Percentiles rank a stretch among this genome's conserved stretches.
phyloP scores from a whole-genome alignment of 768 basidiomycete genomes.

The Phallus indusiatus region DNA sequence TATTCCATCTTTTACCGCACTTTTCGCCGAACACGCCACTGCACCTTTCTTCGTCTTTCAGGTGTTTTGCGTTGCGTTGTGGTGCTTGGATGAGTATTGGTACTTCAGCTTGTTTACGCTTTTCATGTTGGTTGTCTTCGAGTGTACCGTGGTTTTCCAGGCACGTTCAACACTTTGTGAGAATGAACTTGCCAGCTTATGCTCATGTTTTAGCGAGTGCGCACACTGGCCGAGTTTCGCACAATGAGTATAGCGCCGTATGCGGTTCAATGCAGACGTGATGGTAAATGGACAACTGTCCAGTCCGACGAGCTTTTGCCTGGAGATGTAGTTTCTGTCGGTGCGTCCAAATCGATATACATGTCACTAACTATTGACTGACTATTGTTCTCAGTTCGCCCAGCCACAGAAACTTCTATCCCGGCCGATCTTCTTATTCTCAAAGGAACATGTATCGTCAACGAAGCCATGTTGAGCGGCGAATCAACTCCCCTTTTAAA shows the following conservation, averaged over 20 bases:
- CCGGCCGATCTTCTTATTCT: constrained; percentile 93
- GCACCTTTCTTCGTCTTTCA: constrained; percentile 99
- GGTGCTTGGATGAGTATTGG: constrained; percentile 99
- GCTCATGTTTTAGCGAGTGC: constrained; percentile 54
- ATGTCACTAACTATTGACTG: background rate
- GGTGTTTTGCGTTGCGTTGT: constrained; percentile 92
- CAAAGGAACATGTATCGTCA: constrained; percentile 90
- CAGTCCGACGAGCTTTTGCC: constrained; percentile 85
- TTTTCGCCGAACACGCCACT: constrained; percentile 93
- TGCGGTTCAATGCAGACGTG: constrained; percentile 72
- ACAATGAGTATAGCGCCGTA: constrained; percentile 95
- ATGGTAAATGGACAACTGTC: constrained; percentile 69
- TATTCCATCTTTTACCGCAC: constrained; percentile 84
- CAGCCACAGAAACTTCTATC: constrained; percentile 70
- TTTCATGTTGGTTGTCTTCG: constrained; percentile 97
- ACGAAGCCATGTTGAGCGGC: constrained; percentile 98
- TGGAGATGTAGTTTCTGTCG: constrained; percentile 78
- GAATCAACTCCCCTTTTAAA: constrained; percentile 97
- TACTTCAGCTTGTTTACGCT: constrained; percentile 96
- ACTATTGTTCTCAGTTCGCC: constrained; percentile 35
- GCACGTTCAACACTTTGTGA: constrained; percentile 31
- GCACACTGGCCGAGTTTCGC: constrained; percentile 89
- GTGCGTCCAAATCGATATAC: constrained; percentile 35
- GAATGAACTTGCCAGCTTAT: background rate
- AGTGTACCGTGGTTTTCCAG: constrained; percentile 99